These are phyloP conservation scores for Botrytis elliptica DNA, from an alignment of 2,329 filamentous ascomycete species.

Conservation along the genomic window DNA sequence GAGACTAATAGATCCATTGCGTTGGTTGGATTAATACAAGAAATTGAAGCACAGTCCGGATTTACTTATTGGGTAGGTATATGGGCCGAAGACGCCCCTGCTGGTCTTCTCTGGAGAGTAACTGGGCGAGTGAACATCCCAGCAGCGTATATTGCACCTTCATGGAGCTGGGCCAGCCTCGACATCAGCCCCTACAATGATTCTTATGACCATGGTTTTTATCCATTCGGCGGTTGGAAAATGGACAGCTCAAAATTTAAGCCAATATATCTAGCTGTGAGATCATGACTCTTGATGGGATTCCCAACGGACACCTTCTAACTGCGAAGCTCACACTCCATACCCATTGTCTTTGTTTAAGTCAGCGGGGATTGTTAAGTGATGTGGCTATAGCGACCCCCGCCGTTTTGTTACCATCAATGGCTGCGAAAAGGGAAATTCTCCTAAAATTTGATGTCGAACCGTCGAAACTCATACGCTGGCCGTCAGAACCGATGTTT, in stretches of 20 bases:
- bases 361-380: background rate
- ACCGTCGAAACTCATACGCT: too few species aligned
- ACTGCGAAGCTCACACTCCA: background rate
- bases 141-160: background rate
- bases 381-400: background rate
- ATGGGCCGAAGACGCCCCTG: background rate
- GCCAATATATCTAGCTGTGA: background rate
- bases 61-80: background rate
- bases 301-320: background rate
- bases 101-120: background rate
- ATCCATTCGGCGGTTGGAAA: background rate
- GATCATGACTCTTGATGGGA: background rate
- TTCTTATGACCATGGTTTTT: accelerated
- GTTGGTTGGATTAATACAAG: background rate
- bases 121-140: accelerated
- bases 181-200: too few species aligned
- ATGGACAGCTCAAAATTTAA: background rate
- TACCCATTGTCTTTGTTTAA: background rate
- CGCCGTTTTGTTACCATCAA: too few species aligned
- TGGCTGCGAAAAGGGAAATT: too few species aligned
- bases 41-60: background rate
- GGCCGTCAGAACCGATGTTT: too few species aligned
- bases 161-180: background rate
- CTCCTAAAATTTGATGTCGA: too few species aligned
- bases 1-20: background rate